Evolutionary conservation across 371 early-diverging fungal genomes (phyloP).

Genomic region (Mucor racemosus): DNA sequence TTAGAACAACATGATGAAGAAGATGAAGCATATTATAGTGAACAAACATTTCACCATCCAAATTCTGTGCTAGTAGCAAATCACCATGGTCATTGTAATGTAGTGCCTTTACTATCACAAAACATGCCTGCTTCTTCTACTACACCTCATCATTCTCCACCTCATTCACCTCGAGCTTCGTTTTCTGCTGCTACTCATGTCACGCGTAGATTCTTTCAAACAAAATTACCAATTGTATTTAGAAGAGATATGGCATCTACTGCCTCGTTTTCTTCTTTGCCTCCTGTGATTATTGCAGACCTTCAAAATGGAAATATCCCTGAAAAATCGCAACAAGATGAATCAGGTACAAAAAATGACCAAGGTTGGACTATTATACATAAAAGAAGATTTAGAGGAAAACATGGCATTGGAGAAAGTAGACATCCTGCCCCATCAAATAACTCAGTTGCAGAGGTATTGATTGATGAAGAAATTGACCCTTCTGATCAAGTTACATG

Average conservation of each 20-base stretch:
- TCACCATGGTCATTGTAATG: constrained; percentile 32
- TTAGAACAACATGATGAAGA: constrained; percentile 45
- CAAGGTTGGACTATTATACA: constrained; percentile 51
- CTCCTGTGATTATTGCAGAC: constrained; percentile 48
- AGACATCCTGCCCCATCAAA: constrained; percentile 21
- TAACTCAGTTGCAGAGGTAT: constrained; percentile 12
- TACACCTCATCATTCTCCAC: constrained; percentile 18
- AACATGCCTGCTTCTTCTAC: neutral
- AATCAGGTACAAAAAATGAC: constrained; percentile 18
- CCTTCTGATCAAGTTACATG: constrained; percentile 44
- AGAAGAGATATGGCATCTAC: constrained; percentile 28
- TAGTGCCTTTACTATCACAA: constrained; percentile 34
- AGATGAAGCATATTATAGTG: constrained; percentile 35
- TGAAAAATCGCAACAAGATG: constrained; percentile 10
- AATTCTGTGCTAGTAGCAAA: constrained; percentile 42
- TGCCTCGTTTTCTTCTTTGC: constrained; percentile 41
- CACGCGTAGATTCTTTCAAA: constrained; percentile 42
- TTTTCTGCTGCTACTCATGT: constrained; percentile 33
- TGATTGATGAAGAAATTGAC: constrained; percentile 32
- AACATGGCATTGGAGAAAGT: constrained; percentile 36
- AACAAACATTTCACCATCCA: constrained; percentile 36
- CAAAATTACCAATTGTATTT: constrained; percentile 44
- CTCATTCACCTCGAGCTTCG: constrained; percentile 33
- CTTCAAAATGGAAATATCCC: constrained; percentile 48
- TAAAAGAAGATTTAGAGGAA: constrained; percentile 35